These are phyloP conservation scores for Persicaria maculosa DNA, from an alignment of 148 eudicot species.

Conservation along the genomic window DNA sequence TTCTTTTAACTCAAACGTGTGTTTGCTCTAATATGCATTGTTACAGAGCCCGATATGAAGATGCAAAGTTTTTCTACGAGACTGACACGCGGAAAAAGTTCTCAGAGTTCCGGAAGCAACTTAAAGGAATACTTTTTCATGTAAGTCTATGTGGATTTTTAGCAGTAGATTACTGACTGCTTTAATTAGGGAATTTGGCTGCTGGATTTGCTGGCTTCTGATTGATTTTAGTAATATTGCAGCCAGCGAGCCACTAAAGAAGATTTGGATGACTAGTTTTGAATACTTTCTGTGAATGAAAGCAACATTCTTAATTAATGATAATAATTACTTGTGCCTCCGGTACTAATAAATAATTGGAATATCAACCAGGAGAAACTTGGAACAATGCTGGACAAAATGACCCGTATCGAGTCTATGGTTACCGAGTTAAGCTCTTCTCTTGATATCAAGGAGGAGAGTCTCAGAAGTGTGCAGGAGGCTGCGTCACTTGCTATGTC, in stretches of 20 bases:
- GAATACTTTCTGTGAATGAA: background rate
- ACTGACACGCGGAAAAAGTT: slow-evolving; percentile 70
- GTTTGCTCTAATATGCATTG: background rate
- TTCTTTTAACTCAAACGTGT: background rate
- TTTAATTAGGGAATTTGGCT: background rate
- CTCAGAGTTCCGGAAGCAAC: slow-evolving; percentile 67
- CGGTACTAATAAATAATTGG: slow-evolving; percentile 3
- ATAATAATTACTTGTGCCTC: background rate
- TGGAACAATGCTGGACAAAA: slow-evolving; percentile 95
- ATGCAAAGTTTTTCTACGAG: slow-evolving; percentile 97
- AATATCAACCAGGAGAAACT: slow-evolving; percentile 73
- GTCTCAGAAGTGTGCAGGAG: slow-evolving; percentile 39
- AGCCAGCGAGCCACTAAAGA: background rate
- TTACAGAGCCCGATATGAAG: slow-evolving; percentile 97
- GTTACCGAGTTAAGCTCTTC: slow-evolving; percentile 51
- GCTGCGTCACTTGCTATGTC: slow-evolving; percentile 96
- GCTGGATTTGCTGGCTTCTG: background rate
- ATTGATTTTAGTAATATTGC: background rate
- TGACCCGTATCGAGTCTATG: slow-evolving; percentile 59
- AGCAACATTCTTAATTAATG: background rate
- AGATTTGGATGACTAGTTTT: background rate
- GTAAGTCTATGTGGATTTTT: slow-evolving; percentile 34
- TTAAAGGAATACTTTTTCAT: slow-evolving; percentile 94
- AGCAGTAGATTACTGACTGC: background rate
- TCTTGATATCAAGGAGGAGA: slow-evolving; percentile 44